Evolutionary conservation across 2,329 filamentous ascomycete species (phyloP), one percentile per base, ranked within the genome.

Genomic region (Penicillium sp.): DNA sequence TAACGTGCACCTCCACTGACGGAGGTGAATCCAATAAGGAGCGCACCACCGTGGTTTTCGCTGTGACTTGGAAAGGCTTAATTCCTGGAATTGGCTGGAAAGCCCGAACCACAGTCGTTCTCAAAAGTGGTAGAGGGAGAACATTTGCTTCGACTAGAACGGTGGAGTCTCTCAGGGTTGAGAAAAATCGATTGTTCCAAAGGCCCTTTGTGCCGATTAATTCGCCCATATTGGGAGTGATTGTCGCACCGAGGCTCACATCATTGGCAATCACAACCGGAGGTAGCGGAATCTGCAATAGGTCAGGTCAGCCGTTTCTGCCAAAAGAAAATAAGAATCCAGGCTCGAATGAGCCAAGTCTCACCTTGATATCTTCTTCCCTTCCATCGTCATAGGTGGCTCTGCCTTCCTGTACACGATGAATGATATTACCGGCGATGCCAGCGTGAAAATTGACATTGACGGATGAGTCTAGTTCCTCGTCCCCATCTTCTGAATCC

Each of bases 371-470:
- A 5, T 49, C 52, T 43, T 63, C 56, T 36, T 56, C 44, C 4
- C 53, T 54, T 13, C 61, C 63, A 48, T 66, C 66, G 27, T 55
- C 51, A 43, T 57, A 53, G 11, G 56, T 27, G 18, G 68, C 11
- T n/a, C 47, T 47, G 32, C 62, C 43, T 8, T 57, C 43, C 39
- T 62, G 61, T 13, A 46, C 49, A 35, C 56, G 42, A 9, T 52
- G 57, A 28, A 55, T 51, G 13, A 73, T 40, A 4, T 54, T 55
- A 28, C 70, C 70, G 9, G 50, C 51, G 24, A 71, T 52, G 42
- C 61, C 56, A 1, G 67, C 62, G 46, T 62, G 60, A 7, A 72
- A 57, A 3, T 58, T 58, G 42, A 72, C 47, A 34, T 66, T 53
- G 8, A 58, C 39, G n/a, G 18, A 33, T 18, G 51, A 45, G 5